A percentile compares a stretch with the other conserved stretches of the same genome.
Evolutionary conservation across 1,139 yeast genomes (phyloP).

Genomic region (Candida freyschussii): DNA sequence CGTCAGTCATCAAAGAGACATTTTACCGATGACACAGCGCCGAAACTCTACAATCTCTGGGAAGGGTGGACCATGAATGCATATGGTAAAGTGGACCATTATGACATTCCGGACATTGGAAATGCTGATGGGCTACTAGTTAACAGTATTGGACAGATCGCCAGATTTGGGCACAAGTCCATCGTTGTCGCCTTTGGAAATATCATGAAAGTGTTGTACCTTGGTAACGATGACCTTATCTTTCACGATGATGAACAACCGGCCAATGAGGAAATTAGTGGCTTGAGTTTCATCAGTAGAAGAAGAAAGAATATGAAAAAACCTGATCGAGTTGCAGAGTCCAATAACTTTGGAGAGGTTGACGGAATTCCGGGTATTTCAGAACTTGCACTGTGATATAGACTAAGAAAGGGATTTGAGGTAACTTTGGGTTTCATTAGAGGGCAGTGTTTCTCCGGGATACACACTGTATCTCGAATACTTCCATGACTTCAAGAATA

Average conservation of each 20-base stretch:
- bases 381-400: slow-evolving; percentile 12
- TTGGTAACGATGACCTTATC: slow-evolving; percentile 56
- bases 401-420: too few species aligned
- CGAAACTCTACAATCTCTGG: slow-evolving; percentile 45
- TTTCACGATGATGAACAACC: slow-evolving; percentile 34
- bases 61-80: slow-evolving; percentile 77
- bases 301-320: slow-evolving; percentile 27
- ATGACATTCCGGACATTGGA: slow-evolving; percentile 52
- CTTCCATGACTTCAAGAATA: too few species aligned
- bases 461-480: too few species aligned
- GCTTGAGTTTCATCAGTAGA: slow-evolving; percentile 31
- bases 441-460: too few species aligned
- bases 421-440: too few species aligned
- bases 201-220: slow-evolving; percentile 61
- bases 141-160: slow-evolving; percentile 48
- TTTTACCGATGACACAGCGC: slow-evolving; percentile 12
- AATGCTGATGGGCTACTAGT: slow-evolving; percentile 38
- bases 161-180: slow-evolving; percentile 72
- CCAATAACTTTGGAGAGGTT: slow-evolving; percentile 21
- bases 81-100: slow-evolving; percentile 55
- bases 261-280: slow-evolving; percentile 28
- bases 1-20: slow-evolving; percentile 5
- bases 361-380: slow-evolving; percentile 21
- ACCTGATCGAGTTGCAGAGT: slow-evolving; percentile 7
- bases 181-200: slow-evolving; percentile 73